These are phyloP conservation scores for Isabelozyma gotoi DNA, from an alignment of 805 yeast genomes.

Conservation along the genomic window DNA sequence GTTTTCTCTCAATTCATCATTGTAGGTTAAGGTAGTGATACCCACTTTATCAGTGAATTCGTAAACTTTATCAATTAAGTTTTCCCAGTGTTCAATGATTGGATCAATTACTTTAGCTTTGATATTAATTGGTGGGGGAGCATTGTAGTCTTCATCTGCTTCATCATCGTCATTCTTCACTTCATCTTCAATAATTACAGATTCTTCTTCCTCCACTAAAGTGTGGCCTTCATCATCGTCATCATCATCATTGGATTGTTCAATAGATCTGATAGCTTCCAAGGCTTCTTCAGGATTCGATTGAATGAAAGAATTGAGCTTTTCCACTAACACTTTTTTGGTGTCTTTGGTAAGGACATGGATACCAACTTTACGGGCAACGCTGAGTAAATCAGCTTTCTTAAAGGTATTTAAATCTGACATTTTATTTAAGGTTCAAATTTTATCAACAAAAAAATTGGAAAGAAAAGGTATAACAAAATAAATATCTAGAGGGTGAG, in stretches of 20 bases:
- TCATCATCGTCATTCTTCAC: conserved; percentile 22
- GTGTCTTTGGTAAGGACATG: conserved; percentile 38
- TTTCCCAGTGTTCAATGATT: conserved; percentile 28
- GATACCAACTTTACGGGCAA: conserved; percentile 34
- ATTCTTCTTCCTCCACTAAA: conserved; percentile 12
- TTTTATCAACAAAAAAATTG: neutral
- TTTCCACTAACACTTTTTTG: conserved; percentile 40
- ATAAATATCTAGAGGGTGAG: neutral
- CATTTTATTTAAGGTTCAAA: conserved; percentile 17
- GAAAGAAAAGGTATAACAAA: neutral
- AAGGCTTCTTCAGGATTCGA: conserved; percentile 24
- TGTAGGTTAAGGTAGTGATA: conserved; percentile 31
- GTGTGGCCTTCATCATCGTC: conserved; percentile 17
- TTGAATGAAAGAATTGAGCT: conserved; percentile 28
- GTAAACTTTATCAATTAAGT: conserved; percentile 19
- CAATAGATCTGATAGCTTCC: conserved; percentile 12
- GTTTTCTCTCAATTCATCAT: conserved; percentile 38
- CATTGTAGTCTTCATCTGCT: conserved; percentile 37
- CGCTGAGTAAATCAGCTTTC: conserved; percentile 40
- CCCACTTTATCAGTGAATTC: conserved; percentile 36
- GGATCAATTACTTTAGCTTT: conserved; percentile 40
- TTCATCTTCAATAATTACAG: conserved; percentile 5
- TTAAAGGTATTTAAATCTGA: conserved; percentile 33
- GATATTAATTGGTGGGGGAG: conserved; percentile 39
- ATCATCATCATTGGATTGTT: conserved; percentile 16